Evolutionary conservation across 1,284 basidiomycete species (phyloP).

Genomic region (Sphaerobolus stellatus): DNA sequence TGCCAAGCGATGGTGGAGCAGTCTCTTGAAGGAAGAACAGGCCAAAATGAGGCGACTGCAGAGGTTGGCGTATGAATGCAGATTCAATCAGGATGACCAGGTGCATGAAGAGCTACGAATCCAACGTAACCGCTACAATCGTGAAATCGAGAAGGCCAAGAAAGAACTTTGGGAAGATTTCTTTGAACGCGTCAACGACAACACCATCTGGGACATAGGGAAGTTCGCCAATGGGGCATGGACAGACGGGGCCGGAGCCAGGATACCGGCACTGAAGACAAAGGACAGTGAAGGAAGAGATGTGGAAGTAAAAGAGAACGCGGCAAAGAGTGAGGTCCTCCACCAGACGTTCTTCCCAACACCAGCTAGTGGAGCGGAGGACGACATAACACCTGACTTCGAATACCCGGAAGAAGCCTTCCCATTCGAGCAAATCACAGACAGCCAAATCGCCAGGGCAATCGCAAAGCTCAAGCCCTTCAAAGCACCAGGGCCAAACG

Average conservation of each 20-base stretch:
- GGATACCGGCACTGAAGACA: slow-evolving; percentile 20
- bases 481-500: slow-evolving; percentile 33
- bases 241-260: slow-evolving; percentile 27
- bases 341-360: slow-evolving; percentile 37
- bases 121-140: slow-evolving; percentile 21
- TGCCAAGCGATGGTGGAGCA: slow-evolving; percentile 28
- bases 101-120: slow-evolving; percentile 20
- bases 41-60: slow-evolving; percentile 18
- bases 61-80: slow-evolving; percentile 14
- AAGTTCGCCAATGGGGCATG: no score
- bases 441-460: slow-evolving; percentile 15
- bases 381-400: slow-evolving; percentile 7
- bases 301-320: slow-evolving; percentile 30
- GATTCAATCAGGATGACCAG: slow-evolving; percentile 22
- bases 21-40: slow-evolving; percentile 21
- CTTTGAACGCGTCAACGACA: slow-evolving; percentile 24
- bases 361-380: slow-evolving; percentile 9
- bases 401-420: slow-evolving; percentile 27
- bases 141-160: no score
- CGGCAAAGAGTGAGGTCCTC: slow-evolving; percentile 44
- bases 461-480: slow-evolving; percentile 23
- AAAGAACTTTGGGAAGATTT: slow-evolving; percentile 29
- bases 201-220: no score
- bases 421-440: slow-evolving; percentile 15
- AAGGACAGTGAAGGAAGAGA: no score